These are phyloP conservation scores for Fusarium pininemorale DNA, from an alignment of 2,329 filamentous ascomycete genomes.

Conservation along the genomic window DNA sequence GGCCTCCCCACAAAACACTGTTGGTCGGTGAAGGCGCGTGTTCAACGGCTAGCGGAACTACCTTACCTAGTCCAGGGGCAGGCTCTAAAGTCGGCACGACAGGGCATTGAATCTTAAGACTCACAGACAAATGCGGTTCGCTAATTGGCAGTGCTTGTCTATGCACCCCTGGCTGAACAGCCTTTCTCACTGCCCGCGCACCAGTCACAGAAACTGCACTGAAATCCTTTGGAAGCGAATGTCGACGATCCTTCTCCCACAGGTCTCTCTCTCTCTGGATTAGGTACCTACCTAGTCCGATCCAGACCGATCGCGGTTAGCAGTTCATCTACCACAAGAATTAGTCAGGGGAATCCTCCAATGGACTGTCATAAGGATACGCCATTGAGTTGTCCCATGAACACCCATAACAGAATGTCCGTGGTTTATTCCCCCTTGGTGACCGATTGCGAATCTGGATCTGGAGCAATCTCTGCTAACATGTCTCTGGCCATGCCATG, in stretches of 20 bases:
- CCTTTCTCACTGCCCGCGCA: background rate
- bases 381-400: slow-evolving; percentile 5
- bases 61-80: slow-evolving; percentile 12
- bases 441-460: slow-evolving; percentile 10
- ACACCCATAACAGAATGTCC: background rate
- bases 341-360: slow-evolving; percentile 17
- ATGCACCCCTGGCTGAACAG: slow-evolving; percentile 14
- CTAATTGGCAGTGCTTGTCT: slow-evolving; percentile 24
- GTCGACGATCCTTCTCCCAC: background rate
- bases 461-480: slow-evolving; percentile 3
- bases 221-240: background rate
- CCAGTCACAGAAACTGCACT: slow-evolving; percentile 17
- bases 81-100: background rate
- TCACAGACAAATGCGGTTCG: slow-evolving; percentile 3
- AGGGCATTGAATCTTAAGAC: slow-evolving; percentile 16
- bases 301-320: slow-evolving; percentile 32
- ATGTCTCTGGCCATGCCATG: slow-evolving; percentile 14
- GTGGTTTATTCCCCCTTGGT: slow-evolving; percentile 9
- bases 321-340: slow-evolving; percentile 18
- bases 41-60: slow-evolving; percentile 25
- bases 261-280: background rate
- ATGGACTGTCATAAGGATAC: background rate
- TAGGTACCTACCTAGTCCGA: background rate
- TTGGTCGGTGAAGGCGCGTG: slow-evolving; percentile 35
- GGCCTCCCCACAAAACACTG: background rate